Percentiles rank a stretch among this genome's conserved stretches.
These are phyloP conservation scores for Sugiyamaella paludigena DNA, from an alignment of 1,139 yeast genomes.

Conservation along the genomic window DNA sequence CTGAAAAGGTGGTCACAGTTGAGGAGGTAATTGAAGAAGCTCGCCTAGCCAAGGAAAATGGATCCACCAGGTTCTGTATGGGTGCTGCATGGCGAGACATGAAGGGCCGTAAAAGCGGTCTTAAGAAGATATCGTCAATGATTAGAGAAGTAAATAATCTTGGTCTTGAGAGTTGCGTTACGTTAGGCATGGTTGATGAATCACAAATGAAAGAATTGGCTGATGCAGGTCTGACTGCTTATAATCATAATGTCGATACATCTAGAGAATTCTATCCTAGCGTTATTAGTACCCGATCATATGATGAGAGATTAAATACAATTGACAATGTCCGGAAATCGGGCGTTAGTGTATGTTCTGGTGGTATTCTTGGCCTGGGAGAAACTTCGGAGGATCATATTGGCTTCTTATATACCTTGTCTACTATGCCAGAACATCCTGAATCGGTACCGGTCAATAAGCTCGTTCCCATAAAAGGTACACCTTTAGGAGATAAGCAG, in stretches of 20 bases:
- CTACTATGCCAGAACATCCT: slow-evolving; percentile 68
- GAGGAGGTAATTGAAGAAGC: slow-evolving; percentile 68
- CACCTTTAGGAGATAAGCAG: slow-evolving; percentile 59
- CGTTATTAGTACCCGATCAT: slow-evolving; percentile 65
- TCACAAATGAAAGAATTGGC: slow-evolving; percentile 59
- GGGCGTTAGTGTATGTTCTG: slow-evolving; percentile 72
- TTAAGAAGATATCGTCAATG: slow-evolving; percentile 64
- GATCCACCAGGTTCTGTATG: slow-evolving; percentile 77
- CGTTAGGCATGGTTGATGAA: slow-evolving; percentile 70
- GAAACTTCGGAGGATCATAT: slow-evolving; percentile 71
- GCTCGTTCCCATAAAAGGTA: slow-evolving; percentile 75
- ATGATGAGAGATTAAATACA: slow-evolving; percentile 67
- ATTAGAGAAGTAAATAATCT: slow-evolving; percentile 61
- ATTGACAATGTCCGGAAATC: slow-evolving; percentile 61
- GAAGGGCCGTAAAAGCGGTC: slow-evolving; percentile 70
- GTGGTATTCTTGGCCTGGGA: slow-evolving; percentile 78
- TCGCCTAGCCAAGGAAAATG: slow-evolving; percentile 60
- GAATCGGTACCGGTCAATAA: slow-evolving; percentile 80
- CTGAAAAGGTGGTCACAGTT: slow-evolving; percentile 59
- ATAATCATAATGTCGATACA: slow-evolving; percentile 78
- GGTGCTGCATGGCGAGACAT: slow-evolving; percentile 91
- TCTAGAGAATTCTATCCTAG: slow-evolving; percentile 74
- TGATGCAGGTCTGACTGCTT: slow-evolving; percentile 75
- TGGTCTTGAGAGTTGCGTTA: slow-evolving; percentile 76
- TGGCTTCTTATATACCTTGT: slow-evolving; percentile 62